Evolutionary conservation across 2,329 filamentous ascomycete species (phyloP), one percentile per base, ranked within the genome.

Genomic region (Trichoderma cornu-damae): DNA sequence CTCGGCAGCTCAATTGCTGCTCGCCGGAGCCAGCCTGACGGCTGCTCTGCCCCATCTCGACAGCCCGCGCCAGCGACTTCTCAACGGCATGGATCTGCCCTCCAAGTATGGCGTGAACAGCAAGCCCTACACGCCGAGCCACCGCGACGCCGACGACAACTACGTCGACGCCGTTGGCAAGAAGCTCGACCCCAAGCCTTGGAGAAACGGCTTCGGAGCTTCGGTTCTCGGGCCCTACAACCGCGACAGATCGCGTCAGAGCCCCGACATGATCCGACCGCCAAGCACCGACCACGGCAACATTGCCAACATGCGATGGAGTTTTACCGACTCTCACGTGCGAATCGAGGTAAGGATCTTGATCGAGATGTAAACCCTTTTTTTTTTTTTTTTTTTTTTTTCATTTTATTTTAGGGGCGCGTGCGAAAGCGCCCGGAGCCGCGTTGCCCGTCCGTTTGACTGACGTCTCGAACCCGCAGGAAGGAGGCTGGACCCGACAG

Each of bases 401-500:
- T 22, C 6, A 4, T 14, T 24, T 35, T 7, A 7, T 18, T 22
- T 42, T 8, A 28, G 44, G 30, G 22, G 18, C 22, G 40, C 30
- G 52, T 26, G 18, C 6, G 18, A 47, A 24, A 34, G 20, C 34
- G 32, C 20, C 28, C 7, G 24, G 5, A 24, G 20, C 14, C 9
- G 14, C 3, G 3, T 11, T n/a, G n/a, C n/a, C n/a, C n/a, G n/a
- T n/a, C n/a, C n/a, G n/a, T 16, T 51, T 43, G 20, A 28, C 44
- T 44, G 14, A 34, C 22, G 28, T 12, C 28, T n/a, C 28, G 42
- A 38, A 44, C 5, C 9, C 40, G 38, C 56, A 89, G 78, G 86
- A 90, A 70, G 86, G 85, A 47, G 87, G 88, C 53, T 91, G 88
- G 88, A 88, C 87, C 1, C 79, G 87, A 22, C 85, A 90, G 70